These are phyloP conservation scores for Asterophora parasitica DNA, from an alignment of 768 basidiomycete genomes.

Conservation along the genomic window DNA sequence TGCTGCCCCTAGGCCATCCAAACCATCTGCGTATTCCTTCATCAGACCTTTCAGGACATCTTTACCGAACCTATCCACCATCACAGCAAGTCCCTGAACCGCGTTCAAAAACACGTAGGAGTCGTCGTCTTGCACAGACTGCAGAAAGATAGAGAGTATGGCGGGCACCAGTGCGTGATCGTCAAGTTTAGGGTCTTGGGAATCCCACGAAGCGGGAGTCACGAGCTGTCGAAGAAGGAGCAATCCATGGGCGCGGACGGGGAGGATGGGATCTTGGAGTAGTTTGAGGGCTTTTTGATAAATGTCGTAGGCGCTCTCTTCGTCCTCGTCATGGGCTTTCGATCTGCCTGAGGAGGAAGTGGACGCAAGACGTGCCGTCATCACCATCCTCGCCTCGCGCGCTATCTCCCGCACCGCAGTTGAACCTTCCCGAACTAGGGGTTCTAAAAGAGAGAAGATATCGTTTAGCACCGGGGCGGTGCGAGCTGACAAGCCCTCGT, in stretches of 20 bases:
- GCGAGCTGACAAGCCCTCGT: constrained; percentile 56
- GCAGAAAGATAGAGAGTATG: constrained; percentile 83
- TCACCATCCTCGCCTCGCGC: constrained; percentile 77
- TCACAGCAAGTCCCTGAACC: constrained; percentile 81
- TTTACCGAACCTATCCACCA: constrained; percentile 75
- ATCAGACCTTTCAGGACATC: constrained; percentile 67
- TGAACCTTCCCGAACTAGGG: constrained; percentile 44
- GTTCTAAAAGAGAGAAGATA: constrained; percentile 63
- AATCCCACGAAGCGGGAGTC: constrained; percentile 25
- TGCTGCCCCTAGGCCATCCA: constrained; percentile 45
- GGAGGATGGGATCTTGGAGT: constrained; percentile 86
- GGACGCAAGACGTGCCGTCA: constrained; percentile 75
- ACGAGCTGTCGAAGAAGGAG: constrained; percentile 78
- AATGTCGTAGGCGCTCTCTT: constrained; percentile 50
- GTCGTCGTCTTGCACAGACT: constrained; percentile 84
- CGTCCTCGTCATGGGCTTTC: constrained; percentile 22
- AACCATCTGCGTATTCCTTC: constrained; percentile 54
- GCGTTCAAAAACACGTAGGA: constrained; percentile 95
- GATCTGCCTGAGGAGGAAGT: constrained; percentile 33
- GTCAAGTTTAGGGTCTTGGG: constrained; percentile 20
- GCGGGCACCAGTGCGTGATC: constrained; percentile 72
- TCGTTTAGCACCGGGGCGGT: constrained; percentile 63
- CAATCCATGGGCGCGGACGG: constrained; percentile 91
- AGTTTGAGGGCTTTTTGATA: constrained; percentile 88
- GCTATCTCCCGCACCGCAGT: constrained; percentile 51